Evolutionary conservation across 331 rosid genomes (phyloP).

Genomic region (Cydonia oblonga): DNA sequence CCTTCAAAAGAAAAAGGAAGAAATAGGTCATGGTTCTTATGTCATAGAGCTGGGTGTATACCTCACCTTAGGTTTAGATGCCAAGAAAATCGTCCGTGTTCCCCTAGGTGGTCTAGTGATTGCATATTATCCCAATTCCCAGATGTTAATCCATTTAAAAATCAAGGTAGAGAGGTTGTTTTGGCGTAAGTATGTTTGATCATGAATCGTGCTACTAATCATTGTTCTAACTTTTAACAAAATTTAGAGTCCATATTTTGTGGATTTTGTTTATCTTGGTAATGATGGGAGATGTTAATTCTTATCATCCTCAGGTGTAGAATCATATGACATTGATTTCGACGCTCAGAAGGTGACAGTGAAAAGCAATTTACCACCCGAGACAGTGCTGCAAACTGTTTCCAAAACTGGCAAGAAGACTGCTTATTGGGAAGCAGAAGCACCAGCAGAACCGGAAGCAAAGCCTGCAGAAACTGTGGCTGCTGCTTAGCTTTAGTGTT

Average conservation of each 20-base stretch:
- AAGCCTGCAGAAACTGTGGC: constrained; percentile 23
- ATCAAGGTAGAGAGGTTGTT: neutral
- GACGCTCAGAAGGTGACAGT: constrained; percentile 93
- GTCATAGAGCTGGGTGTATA: neutral
- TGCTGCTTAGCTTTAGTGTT: constrained; percentile 21
- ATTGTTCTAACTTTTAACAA: neutral
- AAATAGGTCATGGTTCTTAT: neutral
- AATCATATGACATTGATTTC: constrained; percentile 65
- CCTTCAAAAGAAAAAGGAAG: neutral
- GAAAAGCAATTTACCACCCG: constrained; percentile 56
- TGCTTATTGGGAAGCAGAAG: constrained; percentile 59
- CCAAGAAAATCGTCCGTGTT: neutral
- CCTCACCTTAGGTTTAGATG: neutral
- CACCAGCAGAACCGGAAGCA: constrained; percentile 11
- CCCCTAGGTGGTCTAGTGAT: neutral
- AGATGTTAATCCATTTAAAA: neutral
- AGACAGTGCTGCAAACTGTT: constrained; percentile 66
- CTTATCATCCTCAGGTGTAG: constrained; percentile 48
- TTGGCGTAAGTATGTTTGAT: neutral
- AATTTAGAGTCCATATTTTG: neutral
- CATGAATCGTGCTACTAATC: neutral
- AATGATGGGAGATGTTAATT: neutral
- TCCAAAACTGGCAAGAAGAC: constrained; percentile 93
- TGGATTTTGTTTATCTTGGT: neutral
- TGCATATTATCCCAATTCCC: neutral